These are phyloP conservation scores for Phaffomyces antillensis DNA, from an alignment of 805 yeast genomes.

Conservation along the genomic window DNA sequence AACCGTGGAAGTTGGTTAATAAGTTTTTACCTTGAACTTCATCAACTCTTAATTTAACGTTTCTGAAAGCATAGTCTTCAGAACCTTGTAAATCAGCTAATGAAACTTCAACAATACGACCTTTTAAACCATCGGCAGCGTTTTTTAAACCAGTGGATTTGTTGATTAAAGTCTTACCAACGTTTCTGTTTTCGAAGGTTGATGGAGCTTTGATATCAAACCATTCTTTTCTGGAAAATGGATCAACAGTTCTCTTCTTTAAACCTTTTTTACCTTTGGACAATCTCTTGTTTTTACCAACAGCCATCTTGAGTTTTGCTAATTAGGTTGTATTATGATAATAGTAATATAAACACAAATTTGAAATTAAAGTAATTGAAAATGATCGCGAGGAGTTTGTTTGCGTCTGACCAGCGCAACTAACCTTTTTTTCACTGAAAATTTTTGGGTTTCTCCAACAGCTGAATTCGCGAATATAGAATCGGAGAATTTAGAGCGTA, in stretches of 20 bases:
- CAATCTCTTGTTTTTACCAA: constrained; percentile 81
- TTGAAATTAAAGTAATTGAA: constrained; percentile 4
- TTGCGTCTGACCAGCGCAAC: constrained; percentile 8
- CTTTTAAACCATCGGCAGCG: constrained; percentile 97
- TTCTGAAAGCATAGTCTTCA: constrained; percentile 98
- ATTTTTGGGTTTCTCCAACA: background rate
- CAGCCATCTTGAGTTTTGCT: constrained; percentile 37
- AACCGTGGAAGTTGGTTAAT: constrained; percentile 98
- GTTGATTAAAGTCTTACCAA: constrained; percentile 98
- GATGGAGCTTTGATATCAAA: constrained; percentile 98
- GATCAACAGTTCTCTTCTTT: constrained; percentile 99
- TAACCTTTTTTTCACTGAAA: constrained; percentile 3
- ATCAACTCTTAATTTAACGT: constrained; percentile 95
- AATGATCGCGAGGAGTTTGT: constrained; percentile 6
- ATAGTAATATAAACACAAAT: background rate
- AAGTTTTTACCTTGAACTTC: constrained; percentile 99
- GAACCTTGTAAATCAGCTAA: constrained; percentile 97
- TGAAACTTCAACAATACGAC: constrained; percentile 93
- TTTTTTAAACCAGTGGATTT: constrained; percentile 96
- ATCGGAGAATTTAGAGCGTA: too few relatives aligned
- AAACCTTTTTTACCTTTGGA: constrained; percentile 92
- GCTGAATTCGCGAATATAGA: background rate
- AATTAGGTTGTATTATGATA: background rate
- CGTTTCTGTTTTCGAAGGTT: constrained; percentile 96
- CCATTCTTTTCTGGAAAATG: constrained; percentile 99